phyloP scores from a whole-genome alignment of 176 grass and related monocot genomes.

The Rhynchospora breviuscula region DNA sequence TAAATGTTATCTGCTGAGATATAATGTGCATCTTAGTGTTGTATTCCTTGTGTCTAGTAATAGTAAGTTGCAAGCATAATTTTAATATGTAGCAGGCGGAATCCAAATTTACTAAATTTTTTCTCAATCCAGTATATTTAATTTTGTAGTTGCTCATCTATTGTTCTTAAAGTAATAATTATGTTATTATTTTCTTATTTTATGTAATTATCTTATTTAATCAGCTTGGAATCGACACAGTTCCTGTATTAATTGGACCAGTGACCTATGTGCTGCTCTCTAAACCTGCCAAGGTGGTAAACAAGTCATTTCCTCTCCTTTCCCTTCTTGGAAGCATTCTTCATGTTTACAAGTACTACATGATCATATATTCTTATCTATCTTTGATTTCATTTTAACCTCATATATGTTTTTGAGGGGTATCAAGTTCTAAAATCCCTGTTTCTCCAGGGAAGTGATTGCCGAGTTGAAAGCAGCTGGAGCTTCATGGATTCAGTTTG shows the following conservation, averaged over 20 bases:
- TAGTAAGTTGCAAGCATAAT: too few species aligned
- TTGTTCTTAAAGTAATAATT: neutral
- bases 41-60: too few species aligned
- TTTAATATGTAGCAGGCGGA: too few species aligned
- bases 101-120: too few species aligned
- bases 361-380: neutral
- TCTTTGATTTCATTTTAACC: constrained; percentile 4
- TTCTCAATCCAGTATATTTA: neutral
- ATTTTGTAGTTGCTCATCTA: neutral
- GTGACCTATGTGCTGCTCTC: constrained; percentile 91
- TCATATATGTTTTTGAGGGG: neutral
- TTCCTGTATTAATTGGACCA: constrained; percentile 86
- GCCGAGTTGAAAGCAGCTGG: constrained; percentile 80
- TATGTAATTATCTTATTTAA: neutral
- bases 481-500: constrained; percentile 95
- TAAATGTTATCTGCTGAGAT: neutral
- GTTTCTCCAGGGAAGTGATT: constrained; percentile 71
- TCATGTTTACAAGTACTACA: constrained; percentile 81
- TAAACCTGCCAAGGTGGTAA: constrained; percentile 87
- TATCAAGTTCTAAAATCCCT: neutral
- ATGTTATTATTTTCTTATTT: constrained; percentile 20
- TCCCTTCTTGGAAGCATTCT: constrained; percentile 68
- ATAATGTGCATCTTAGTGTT: too few species aligned
- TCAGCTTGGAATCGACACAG: constrained; percentile 82
- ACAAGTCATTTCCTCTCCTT: constrained; percentile 84